Conservation (phyloP, 2,329 filamentous ascomycete species). For the Aspergillus udagawae region DNA sequence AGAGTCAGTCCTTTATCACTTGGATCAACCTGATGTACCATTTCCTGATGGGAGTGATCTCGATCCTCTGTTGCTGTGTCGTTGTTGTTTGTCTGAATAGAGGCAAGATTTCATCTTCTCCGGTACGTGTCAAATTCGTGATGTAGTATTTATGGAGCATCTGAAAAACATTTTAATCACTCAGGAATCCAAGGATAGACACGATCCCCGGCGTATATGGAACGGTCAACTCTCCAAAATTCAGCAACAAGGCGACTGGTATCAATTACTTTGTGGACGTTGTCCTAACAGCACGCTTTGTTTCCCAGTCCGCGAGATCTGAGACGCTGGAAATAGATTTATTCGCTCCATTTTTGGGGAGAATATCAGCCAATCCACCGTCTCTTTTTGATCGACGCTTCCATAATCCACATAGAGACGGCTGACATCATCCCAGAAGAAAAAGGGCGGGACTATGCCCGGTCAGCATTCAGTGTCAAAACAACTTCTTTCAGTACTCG, state of each 20-base stretch:
- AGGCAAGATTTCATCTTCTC: background rate
- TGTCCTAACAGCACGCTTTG: background rate
- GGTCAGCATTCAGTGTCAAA: no score
- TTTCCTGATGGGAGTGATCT: background rate
- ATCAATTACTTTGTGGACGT: background rate
- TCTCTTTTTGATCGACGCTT: no score
- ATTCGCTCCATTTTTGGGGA: background rate
- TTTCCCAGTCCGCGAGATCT: background rate
- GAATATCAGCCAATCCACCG: no score
- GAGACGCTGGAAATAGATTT: background rate
- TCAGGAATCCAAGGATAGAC: background rate
- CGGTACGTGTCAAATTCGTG: no score
- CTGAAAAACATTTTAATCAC: no score
- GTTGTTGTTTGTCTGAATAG: background rate
- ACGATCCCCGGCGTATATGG: background rate
- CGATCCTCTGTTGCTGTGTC: background rate
- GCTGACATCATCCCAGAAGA: no score
- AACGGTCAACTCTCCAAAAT: background rate
- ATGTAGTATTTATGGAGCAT: no score
- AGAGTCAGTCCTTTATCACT: background rate
- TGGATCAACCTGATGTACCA: background rate
- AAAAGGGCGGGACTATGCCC: no score
- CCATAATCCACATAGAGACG: no score
- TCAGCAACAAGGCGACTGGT: background rate
- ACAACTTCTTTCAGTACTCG: background rate